Base-by-base conservation (phyloP, 495 filamentous ascomycete genomes). In the Tuber microsphaerosporum region DNA sequence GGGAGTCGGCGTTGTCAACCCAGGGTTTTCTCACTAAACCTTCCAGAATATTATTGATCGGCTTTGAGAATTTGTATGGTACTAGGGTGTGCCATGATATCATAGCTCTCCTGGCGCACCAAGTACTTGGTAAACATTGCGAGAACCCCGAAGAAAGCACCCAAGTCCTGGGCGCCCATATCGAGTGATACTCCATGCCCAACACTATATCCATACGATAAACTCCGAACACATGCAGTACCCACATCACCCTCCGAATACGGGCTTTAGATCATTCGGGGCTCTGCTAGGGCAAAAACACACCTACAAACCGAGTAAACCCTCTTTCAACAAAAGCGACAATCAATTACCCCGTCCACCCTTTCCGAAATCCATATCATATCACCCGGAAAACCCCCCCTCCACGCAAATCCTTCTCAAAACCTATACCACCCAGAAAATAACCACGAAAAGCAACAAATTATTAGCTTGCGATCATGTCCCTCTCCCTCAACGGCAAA, bases 401-500 rank as follows among this genome's bases (percentile, higher is more conserved):
- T 48, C 46, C 20, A 22, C 9, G n/a, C 9, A 61, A 61, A 61
- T n/a, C 3, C n/a, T 31, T 31, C 26, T 14, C 26, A 26, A 65
- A 65, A 65, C 31, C 26, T 65, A 65, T n/a, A 5, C 56, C 22
- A 2, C 10, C 22, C 22, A 14, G 51, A 22, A 61, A 61, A 61
- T 61, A 61, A 8, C 22, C 26, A n/a, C 51, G 39, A 3, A 31
- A 14, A 10, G 20, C n/a, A 31, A 12, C 39, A 71, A 56, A 51
- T 26, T 19, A 39, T 26, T 19, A 39, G 19, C 10, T 19, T 14
- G 8, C 48, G 17, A 39, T 10, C 7, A 79, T 92, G 90, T 88
- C 89, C 12, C 92, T 92, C 84, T 85, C 86, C 61, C 85, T 93
- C 42, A 86, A 86, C 75, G 86, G 85, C 65, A 86, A 89, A 69